Percentiles rank a stretch among this genome's conserved stretches.
phyloP scores from a whole-genome alignment of 2,329 filamentous ascomycete species.

The Xylariales sp. region DNA sequence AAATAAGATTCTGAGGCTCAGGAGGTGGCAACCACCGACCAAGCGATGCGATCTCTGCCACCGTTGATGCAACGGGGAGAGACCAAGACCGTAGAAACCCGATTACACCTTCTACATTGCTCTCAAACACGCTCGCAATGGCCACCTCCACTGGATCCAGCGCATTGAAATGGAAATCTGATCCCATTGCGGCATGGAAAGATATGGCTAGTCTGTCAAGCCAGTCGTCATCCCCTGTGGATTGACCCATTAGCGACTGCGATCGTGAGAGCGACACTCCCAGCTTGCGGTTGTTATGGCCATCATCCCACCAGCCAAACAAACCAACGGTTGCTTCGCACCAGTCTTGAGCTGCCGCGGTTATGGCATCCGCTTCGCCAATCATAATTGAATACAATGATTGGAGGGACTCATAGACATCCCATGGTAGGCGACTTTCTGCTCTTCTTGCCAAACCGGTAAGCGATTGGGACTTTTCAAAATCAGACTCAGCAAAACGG shows the following conservation, averaged over 20 bases:
- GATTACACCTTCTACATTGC: conserved; percentile 72
- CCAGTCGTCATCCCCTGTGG: conserved; percentile 59
- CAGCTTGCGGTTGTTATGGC: conserved; percentile 38
- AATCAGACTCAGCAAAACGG: conserved; percentile 27
- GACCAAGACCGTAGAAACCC: conserved; percentile 76
- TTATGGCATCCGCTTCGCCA: conserved; percentile 70
- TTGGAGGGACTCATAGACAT: conserved; percentile 80
- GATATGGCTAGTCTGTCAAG: conserved; percentile 67
- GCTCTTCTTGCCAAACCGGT: conserved; percentile 70
- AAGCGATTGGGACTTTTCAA: conserved; percentile 40
- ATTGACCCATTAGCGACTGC: conserved; percentile 30
- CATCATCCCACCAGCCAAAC: conserved; percentile 89
- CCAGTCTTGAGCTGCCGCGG: conserved; percentile 82
- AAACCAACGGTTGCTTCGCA: conserved; percentile 81
- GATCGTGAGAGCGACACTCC: conserved; percentile 27
- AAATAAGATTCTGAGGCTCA: conserved; percentile 46
- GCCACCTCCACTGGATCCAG: conserved; percentile 75
- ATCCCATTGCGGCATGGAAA: conserved; percentile 64
- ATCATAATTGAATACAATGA: conserved; percentile 77
- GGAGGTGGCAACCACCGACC: conserved; percentile 74
- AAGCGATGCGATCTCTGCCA: conserved; percentile 79
- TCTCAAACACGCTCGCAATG: conserved; percentile 77
- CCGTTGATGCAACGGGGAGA: conserved; percentile 69
- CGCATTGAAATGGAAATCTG: conserved; percentile 73
- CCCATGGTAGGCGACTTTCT: conserved; percentile 83